Evolutionary conservation across 2,329 filamentous ascomycete genomes (phyloP), one percentile per base, ranked within the genome.

Genomic region (Aspergillus japonicus): DNA sequence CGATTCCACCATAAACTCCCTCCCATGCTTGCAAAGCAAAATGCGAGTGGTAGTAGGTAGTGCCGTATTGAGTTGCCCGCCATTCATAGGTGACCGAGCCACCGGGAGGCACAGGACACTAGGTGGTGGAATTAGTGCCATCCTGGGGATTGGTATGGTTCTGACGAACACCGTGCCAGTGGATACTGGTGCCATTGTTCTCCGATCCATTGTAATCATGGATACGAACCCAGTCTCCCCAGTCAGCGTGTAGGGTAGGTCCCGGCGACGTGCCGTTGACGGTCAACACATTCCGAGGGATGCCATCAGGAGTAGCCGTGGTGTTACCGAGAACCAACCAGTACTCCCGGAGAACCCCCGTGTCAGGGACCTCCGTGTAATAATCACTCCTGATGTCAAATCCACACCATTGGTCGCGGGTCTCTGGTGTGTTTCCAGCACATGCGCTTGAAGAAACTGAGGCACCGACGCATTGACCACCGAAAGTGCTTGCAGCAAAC

Each of bases 231-330:
- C 61, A 74, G 67, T 88, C 85, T 39, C 85, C 85, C 85, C 85
- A 87, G 72, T 87, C 82, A 12, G 83, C 87, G 62, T 83, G 81
- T 58, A 92, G 85, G 16, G 82, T 79, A 1, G 89, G 89, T 0
- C 87, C 89, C 0, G 89, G 89, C 61, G 85, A 88, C 39, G 85
- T 81, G 5, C 83, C 84, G 69, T 89, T 89, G 69, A 90, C 78
- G 39, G 90, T 79, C 58, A 79, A 64, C 21, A 79, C 75, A 31
- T 79, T 64, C 6, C 78, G 72, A 0, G 72, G 58, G 56, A 77
- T 71, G 16, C 68, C 68, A 33, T 69, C 68, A 0, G 62, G 64
- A 21, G 63, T 42, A 5, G 57, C 54, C 11, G 56, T 65, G n/a
- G 58, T 49, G 11, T 65, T 52, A 12, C 63, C 59, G 1, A 67